Base-by-base conservation (phyloP, 2,329 filamentous ascomycete species). In the Juglanconis juglandina region DNA sequence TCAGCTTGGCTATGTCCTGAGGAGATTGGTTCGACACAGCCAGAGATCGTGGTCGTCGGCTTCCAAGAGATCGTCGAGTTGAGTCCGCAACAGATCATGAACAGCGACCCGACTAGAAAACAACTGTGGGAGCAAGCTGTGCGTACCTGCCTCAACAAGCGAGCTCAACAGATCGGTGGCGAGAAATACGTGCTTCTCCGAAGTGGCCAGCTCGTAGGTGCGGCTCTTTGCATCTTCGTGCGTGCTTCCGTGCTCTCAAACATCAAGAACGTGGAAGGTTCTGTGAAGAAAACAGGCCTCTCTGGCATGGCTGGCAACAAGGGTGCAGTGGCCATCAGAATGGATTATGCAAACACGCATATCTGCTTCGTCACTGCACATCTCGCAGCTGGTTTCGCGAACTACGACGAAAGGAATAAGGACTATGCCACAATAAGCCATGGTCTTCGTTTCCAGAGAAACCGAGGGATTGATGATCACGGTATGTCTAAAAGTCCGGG, bases 41-140 rank as follows among this genome's bases (percentile, higher is more conserved):
- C 95, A 5, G 90, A 94, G 61, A 90, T 99, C 42, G 87, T 96
- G 55, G 92, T 90, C 7, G 88, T 97, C 14, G 95, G 92, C 0
- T 98, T 99, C 68, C 95, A 99, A 71, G 95, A 99, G 74, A 98
- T 99, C 64, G 95, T 99, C n/a, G 91, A 96, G 70, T 79, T 99
- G 51, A 97, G 92, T 68, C 95, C 96, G 14, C 94, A 98, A 72
- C 95, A 99, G 70, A 98, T 99, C 70, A 97, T 99, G 92, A 96
- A 96, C 66, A 98, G 93, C 62, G 94, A 99, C 71, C 95, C 95
- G 1, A 86, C 87, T 3, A 85, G 91, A 57, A 91, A 94, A 66
- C 87, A 92, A 64, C 78, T 88, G 24, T 99, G 95, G 95, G 95
- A 99, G 72, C 77, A 82, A 56, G 88, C 90, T 4, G 92, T 98